These are phyloP conservation scores for Entrophospora sp. DNA, from an alignment of 192 early-diverging fungal species.

Conservation along the genomic window DNA sequence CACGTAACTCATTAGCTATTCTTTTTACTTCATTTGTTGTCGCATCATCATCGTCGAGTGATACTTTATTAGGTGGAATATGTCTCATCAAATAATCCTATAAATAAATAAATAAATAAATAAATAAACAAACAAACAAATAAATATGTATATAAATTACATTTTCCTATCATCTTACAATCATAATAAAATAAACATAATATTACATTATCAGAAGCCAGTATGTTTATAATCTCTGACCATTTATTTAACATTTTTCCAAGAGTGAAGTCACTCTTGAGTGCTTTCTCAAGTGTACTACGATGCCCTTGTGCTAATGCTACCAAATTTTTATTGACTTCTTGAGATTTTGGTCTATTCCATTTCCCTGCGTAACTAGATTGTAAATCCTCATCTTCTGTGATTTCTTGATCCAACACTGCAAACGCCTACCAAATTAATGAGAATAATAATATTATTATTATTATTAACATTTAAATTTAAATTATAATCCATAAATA, in stretches of 20 bases:
- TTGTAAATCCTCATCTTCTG: conserved; percentile 58
- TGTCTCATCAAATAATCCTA: conserved; percentile 51
- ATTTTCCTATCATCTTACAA: too few species aligned
- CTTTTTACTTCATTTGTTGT: conserved; percentile 17
- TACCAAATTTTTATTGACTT: conserved; percentile 44
- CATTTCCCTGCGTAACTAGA: conserved; percentile 47
- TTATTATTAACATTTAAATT: too few species aligned
- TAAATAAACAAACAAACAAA: conserved; percentile 33
- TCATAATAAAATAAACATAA: neutral
- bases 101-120: conserved; percentile 19
- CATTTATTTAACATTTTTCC: conserved; percentile 48
- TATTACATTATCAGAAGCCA: conserved; percentile 37
- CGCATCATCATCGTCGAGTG: conserved; percentile 51
- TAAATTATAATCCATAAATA: conserved; percentile 13
- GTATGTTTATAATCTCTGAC: conserved; percentile 48
- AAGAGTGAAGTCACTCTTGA: conserved; percentile 49
- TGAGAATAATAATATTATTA: too few species aligned
- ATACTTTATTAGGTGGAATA: conserved; percentile 46
- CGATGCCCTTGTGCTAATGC: conserved; percentile 48
- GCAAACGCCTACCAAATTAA: conserved; percentile 46
- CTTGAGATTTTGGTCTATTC: conserved; percentile 43
- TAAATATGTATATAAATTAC: conserved; percentile 3
- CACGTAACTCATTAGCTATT: conserved; percentile 51
- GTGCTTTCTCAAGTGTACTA: conserved; percentile 47
- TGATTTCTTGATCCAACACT: conserved; percentile 58